Evolutionary conservation across 768 basidiomycete species (phyloP), one percentile per base, ranked within the genome.

Genomic region (Chlorophyllum brunneum): DNA sequence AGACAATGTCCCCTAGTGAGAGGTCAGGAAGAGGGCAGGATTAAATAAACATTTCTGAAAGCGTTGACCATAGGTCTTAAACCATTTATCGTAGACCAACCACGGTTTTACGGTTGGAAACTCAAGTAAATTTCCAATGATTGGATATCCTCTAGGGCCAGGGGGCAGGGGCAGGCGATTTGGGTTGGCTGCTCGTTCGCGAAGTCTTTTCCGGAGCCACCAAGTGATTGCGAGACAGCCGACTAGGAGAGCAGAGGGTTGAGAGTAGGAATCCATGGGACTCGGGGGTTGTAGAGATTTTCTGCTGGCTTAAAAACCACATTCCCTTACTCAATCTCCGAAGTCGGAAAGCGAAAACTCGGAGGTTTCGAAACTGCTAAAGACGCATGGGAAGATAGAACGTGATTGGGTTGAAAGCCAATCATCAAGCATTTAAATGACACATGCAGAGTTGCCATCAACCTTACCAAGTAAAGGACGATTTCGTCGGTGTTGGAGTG

Each of bases 61-160:
- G n/a, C n/a, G n/a, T n/a, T n/a, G 30, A 61, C 63, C 60, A 46
- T 64, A 59, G 37, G 36, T 52, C 48, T 60, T 58, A 24, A 42
- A 56, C 59, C 59, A 61, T 22, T 58, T 11, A 22, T 58, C 47
- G 33, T 58, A 65, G 8, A 52, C 57, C 27, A 59, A 26, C 63
- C 64, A 64, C 37, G 59, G 56, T 31, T 58, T 58, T 4, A 54
- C 57, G 16, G 49, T 49, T 2, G 62, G 56, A 11, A 60, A 40
- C 22, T 62, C 56, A 15, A 58, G 46, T 23, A 58, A 41, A 54
- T 59, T 62, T 1, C 62, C 64, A 5, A 63, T 56, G 2, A 63
- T 41, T 4, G 62, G 59, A 22, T 57, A 52, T 2, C 58, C 58
- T 37, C 56, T 56, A 3, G 59, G 62, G 3, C 62, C 62, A 9